Conservation (phyloP, 805 yeast species). For the Allodekkera sacchari region DNA sequence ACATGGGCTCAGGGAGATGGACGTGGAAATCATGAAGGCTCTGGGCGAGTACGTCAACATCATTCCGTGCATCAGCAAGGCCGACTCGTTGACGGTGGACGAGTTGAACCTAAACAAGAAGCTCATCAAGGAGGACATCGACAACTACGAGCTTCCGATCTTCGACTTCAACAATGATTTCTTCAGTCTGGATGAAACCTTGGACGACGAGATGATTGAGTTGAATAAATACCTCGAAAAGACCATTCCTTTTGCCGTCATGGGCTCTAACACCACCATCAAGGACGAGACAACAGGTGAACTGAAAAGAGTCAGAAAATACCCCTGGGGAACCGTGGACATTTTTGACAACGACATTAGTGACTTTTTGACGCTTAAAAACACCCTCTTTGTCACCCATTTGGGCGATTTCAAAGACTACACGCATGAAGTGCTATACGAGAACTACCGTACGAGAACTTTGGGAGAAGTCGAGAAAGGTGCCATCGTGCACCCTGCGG, state of each 20-base stretch:
- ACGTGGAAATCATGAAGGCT: conserved; percentile 60
- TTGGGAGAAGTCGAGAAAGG: conserved; percentile 11
- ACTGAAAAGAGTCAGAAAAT: conserved; percentile 40
- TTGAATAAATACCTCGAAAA: conserved; percentile 32
- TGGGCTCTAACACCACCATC: conserved; percentile 42
- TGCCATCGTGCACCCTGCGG: conserved; percentile 2
- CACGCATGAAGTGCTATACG: conserved; percentile 82
- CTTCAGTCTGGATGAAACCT: conserved; percentile 20
- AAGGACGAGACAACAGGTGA: conserved; percentile 29
- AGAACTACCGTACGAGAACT: conserved; percentile 73
- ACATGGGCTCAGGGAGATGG: conserved; percentile 63
- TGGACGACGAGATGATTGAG: conserved; percentile 24
- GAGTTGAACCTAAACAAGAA: conserved; percentile 69
- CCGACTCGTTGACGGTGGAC: conserved; percentile 65
- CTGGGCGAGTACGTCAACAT: conserved; percentile 71
- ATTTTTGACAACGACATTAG: conserved; percentile 59
- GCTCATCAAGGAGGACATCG: conserved; percentile 70
- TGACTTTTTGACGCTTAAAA: conserved; percentile 74
- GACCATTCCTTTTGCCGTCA: conserved; percentile 54
- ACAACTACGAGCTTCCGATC: conserved; percentile 59
- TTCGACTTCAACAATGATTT: conserved; percentile 69
- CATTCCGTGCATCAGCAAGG: conserved; percentile 73
- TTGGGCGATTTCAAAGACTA: conserved; percentile 81
- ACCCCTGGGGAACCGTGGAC: conserved; percentile 62
- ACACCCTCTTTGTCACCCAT: conserved; percentile 74